Base-by-base conservation (phyloP, 352 stramenopile species). In the Phytophthora fragariaefolia region DNA sequence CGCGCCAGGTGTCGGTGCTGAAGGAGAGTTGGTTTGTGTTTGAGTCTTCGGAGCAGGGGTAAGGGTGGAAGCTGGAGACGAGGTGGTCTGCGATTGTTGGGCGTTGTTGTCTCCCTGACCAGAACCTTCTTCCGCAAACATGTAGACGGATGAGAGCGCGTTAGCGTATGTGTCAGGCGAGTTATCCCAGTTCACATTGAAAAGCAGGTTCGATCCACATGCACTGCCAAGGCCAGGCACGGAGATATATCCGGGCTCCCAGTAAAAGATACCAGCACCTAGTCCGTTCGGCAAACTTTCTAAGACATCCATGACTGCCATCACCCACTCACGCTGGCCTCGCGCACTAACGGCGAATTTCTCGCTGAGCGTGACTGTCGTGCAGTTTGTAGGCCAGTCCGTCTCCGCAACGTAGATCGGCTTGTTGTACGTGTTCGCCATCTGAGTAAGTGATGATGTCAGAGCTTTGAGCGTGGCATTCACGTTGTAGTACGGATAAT, bases 401-500 rank as follows among this genome's bases (percentile, higher is more conserved):
- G 66, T 78, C 62, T 78, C 71, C 15, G 71, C 66, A 0, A 75
- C 46, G 48, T 78, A 78, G 24, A 76, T 73, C 2, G 66, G 71
- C 32, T 76, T 75, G 18, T 58, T 65, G 55, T 79, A 79, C 2
- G 57, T 69, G 48, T 64, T 71, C 3, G 71, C 71, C 23, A 79
- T 47, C 34, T 47, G 36, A 5, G 58, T 71, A 7, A 79, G 51
- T 15, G 67, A 76, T 15, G 58, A 54, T 6, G 71, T 71, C 3
- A 79, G 63, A 4, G 67, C 67, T 5, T 65, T 54, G 10, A 78
- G 46, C n/a, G 66, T 78, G 12, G 71, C 66, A 2, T 63, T 34
- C 9, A 61, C 69, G 28, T 55, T 57, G 66, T 78, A 78, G 57
- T 65, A 75, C 24, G 66, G 71, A 26, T 75, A 78, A 43, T 62